Base-by-base conservation (phyloP, 1,284 basidiomycete species). In the Schizophyllum amplum region DNA sequence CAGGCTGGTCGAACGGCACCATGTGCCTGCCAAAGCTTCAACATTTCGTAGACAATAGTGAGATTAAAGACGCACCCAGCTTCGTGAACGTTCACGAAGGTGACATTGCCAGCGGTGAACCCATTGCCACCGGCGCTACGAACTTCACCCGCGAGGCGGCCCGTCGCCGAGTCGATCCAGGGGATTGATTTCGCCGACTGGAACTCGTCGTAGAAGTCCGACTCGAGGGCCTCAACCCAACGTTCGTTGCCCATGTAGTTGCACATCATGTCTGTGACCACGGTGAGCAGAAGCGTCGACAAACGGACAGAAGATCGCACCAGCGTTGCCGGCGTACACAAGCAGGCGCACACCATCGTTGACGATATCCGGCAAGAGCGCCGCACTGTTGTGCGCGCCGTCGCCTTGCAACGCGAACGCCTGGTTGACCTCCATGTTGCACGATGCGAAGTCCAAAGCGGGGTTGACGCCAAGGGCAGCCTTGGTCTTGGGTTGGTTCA, bases 1-100 rank as follows among this genome's bases (percentile, higher is more conserved):
- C 86, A 0, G 90, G 86, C 66, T 93, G 90, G 70, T 95, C 89
- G 65, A 80, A 84, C 4, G 91, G 90, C 13, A 89, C 89, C 90
- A 92, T 91, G 67, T 92, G 89, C 26, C 89, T 90, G 53, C n/a
- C n/a, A 60, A 58, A 64, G 42, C 64, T 61, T 33, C 65, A 57
- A 26, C 42, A 23, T 55, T 55, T 59, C 47, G 47, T 24, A 46
- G 5, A 47, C 59, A 49, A 9, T 9, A 49, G 26, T 52, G 22
- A 51, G n/a, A 42, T 21, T 52, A 47, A 21, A 22, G 13, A 70
- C 82, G 64, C 61, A 87, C 85, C 89, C 90, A 27, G 90, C 87
- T 61, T 88, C 84, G 59, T 80, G 75, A 51, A 92, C 77, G 21
- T 77, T 78, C 13, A 90, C 87, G 61, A 86, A 92, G 0, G 89